Evolutionary conservation across 75 land plant species (phyloP).

Genomic region (Sequoia sempervirens): DNA sequence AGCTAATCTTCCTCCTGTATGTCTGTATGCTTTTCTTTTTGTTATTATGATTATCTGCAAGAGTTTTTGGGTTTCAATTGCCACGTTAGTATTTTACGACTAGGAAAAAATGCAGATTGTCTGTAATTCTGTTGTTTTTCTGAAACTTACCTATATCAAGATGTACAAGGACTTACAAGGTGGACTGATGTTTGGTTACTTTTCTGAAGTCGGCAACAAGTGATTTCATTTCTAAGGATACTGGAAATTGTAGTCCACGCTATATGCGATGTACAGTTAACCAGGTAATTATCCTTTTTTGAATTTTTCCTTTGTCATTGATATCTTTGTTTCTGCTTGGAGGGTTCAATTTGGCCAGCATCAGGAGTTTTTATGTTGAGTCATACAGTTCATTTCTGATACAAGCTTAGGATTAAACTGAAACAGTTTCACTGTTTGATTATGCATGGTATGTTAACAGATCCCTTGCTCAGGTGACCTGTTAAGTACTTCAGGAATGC

Average conservation of each 20-base stretch:
- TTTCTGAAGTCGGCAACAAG: conserved; percentile 76
- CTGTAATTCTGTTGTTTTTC: neutral
- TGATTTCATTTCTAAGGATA: conserved; percentile 76
- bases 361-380: neutral
- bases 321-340: neutral
- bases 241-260: conserved; percentile 95
- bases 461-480: conserved; percentile 89
- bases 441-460: conserved; percentile 26
- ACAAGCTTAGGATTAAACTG: neutral
- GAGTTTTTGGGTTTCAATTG: neutral
- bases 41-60: neutral
- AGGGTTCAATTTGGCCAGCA: neutral
- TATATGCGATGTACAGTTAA: conserved; percentile 91
- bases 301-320: neutral
- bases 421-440: conserved; percentile 1
- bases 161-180: neutral
- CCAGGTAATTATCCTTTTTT: conserved; percentile 53
- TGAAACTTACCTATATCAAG: neutral
- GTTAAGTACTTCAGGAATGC: conserved; percentile 79
- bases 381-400: neutral
- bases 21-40: neutral
- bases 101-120: neutral
- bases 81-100: too few relatives aligned
- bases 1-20: conserved; percentile 84
- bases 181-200: conserved; percentile 8